Base-by-base conservation (phyloP, 768 basidiomycete genomes). In the Fomitopsis serialis region DNA sequence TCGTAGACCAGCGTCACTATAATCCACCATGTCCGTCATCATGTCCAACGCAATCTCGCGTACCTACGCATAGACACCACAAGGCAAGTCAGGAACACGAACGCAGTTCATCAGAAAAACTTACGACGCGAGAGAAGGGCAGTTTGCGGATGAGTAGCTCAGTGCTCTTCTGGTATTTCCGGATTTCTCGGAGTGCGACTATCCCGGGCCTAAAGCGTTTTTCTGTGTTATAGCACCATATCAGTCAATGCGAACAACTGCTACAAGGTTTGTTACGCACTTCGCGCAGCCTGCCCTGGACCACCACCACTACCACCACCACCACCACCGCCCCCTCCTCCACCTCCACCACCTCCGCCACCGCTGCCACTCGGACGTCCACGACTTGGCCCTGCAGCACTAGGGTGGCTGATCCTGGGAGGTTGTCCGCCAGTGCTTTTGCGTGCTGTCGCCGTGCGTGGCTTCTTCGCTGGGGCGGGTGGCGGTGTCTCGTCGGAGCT, bases 21-120 rank as follows among this genome's bases (percentile, higher is more conserved):
- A 80, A 49, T 79, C 74, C 46, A 80, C 80, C 72, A 80, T 74
- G 67, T 89, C 84, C 9, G 92, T 92, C 58, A 81, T 84, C 87
- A 95, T 88, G 65, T 96, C 91, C 64, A 84, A 63, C 5, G 97
- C 91, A 48, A 99, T 92, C 72, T 99, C 97, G 56, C 95, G 86
- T 49, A 99, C 94, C 96, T 97, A 61, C 23, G 37, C 34, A 35
- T 9, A 8, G 37, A 47, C 29, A 32, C 29, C 45, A 27, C 48
- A 36, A 34, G 12, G 52, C 44, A 48, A 19, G 49, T 35, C n/a
- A 43, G 23, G n/a, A 13, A 44, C 45, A 21, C 44, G 36, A 27
- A 45, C 15, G 44, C 42, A 35, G 27, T 21, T 36, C 40, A 11
- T 45, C 36, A 53, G 45, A 47, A 48, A 19, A 23, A 80, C 89